These are phyloP conservation scores for Ustilago vetiveriae DNA, from an alignment of 1,284 basidiomycete species.

Conservation along the genomic window DNA sequence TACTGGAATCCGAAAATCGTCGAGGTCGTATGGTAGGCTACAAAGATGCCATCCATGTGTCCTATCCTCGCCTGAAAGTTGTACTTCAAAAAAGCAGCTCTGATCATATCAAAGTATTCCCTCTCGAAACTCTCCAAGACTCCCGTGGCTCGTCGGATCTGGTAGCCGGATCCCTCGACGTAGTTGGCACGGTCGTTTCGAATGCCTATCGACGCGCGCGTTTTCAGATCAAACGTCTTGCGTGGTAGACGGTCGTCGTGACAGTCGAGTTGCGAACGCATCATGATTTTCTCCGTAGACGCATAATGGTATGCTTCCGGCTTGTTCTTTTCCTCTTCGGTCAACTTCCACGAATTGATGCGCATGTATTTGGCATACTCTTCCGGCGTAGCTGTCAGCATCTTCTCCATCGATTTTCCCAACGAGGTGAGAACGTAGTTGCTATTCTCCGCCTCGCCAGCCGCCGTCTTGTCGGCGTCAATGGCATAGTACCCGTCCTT, in stretches of 20 bases:
- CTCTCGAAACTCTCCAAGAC: constrained; percentile 66
- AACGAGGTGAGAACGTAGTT: constrained; percentile 68
- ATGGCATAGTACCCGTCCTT: constrained; percentile 75
- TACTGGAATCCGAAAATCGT: constrained; percentile 95
- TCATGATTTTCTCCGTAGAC: constrained; percentile 80
- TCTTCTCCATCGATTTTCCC: constrained; percentile 89
- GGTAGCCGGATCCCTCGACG: constrained; percentile 69
- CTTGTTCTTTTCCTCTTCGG: constrained; percentile 68
- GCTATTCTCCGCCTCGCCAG: constrained; percentile 55
- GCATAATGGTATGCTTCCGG: constrained; percentile 64
- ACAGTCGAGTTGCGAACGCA: constrained; percentile 96
- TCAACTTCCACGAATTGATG: constrained; percentile 59
- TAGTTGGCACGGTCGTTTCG: constrained; percentile 87
- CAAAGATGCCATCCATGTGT: constrained; percentile 94
- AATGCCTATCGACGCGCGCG: constrained; percentile 84
- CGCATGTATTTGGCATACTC: constrained; percentile 77
- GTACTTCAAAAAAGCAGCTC: constrained; percentile 94
- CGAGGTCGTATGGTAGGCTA: constrained; percentile 92
- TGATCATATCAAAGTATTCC: constrained; percentile 77
- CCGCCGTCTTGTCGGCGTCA: constrained; percentile 74
- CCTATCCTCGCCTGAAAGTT: constrained; percentile 95
- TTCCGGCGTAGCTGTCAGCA: constrained; percentile 76
- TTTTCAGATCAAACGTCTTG: constrained; percentile 95
- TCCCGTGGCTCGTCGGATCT: constrained; percentile 59
- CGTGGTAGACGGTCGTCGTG: constrained; percentile 83